Base-by-base conservation (phyloP, 306 rosid genomes). In the Astragalus glycyphyllos region DNA sequence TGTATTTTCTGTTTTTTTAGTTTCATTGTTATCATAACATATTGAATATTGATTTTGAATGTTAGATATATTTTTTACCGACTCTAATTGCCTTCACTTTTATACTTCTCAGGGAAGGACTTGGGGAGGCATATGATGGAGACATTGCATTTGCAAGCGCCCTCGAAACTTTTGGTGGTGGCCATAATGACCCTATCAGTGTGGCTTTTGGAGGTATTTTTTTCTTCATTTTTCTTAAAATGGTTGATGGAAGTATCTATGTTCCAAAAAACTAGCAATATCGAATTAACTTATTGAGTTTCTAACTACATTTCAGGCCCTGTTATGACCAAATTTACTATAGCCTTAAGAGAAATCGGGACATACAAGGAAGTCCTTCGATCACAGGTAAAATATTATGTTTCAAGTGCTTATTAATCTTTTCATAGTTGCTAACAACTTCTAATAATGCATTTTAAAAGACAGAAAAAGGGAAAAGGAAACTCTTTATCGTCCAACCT, bases 311-410 rank as follows among this genome's bases (percentile, higher is more conserved):
- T 63, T 62, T 64, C 68, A 95, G 99, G 99, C 40, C 97, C 99
- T 76, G 99, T 95, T 75, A 95, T 95, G 99, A 95, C 97, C 75
- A 95, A 95, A 84, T 95, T 95, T 68, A 95, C 99, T 7, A 95
- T 95, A 58, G 99, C 99, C 10, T 76, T 95, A 66, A 87, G 99
- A 86, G 99, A 95, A 87, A 95, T 95, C 32, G 99, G 99, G 76
- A 95, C 99, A 54, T 95, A 95, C 87, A 95, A 95, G 84, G 99
- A 95, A 84, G 99, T 95, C 53, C 97, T 95, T 76, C 96, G 99
- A 10, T 95, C 99, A 65, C 97, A 95, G 99, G 99, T 95, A 75
- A 73, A 16, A 23, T 42, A 34, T 75, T 75, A 46, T 62, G 54
- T 49, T 63, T 13, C 11, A 44, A 57, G 51, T 79, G 12, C 58